Evolutionary conservation across 2,329 filamentous ascomycete genomes (phyloP).

Genomic region (Fusarium piperis): DNA sequence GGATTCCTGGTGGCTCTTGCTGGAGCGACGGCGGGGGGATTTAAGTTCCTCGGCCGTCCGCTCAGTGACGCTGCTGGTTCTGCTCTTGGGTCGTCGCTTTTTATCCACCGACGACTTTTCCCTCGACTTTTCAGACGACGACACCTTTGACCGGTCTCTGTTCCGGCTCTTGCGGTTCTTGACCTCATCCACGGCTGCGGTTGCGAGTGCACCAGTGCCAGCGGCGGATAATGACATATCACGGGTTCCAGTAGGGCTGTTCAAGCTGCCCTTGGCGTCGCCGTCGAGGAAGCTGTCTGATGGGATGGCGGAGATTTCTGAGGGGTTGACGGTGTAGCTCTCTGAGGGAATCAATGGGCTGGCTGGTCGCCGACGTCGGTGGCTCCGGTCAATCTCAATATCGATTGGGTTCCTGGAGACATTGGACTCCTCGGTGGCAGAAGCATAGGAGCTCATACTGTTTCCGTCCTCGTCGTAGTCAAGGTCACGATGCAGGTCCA

Average conservation of each 20-base stretch:
- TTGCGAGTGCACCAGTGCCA: conserved; percentile 46
- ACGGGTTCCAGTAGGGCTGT: conserved; percentile 51
- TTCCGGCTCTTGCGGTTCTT: conserved; percentile 57
- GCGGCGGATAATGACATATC: conserved; percentile 51
- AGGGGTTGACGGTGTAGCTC: conserved; percentile 73
- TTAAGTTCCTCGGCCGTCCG: conserved; percentile 57
- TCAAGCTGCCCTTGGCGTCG: conserved; percentile 53
- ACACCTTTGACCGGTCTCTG: conserved; percentile 54
- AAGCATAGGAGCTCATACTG: conserved; percentile 79
- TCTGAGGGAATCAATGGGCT: conserved; percentile 73
- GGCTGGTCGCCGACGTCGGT: conserved; percentile 68
- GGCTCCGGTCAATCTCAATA: conserved; percentile 80
- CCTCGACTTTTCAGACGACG: conserved; percentile 50
- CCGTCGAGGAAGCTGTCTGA: conserved; percentile 70
- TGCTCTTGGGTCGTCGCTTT: conserved; percentile 58
- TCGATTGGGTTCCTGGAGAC: conserved; percentile 82
- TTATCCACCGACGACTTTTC: conserved; percentile 58
- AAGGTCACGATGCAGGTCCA: conserved; percentile 52
- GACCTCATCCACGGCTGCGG: conserved; percentile 53
- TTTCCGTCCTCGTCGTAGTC: conserved; percentile 68
- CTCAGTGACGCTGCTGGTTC: conserved; percentile 61
- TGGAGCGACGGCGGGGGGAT: conserved; percentile 61
- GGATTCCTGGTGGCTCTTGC: conserved; percentile 62
- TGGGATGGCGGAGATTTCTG: conserved; percentile 85
- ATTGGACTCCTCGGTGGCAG: conserved; percentile 82